phyloP scores from a whole-genome alignment of 306 rosid genomes.

The Aeschynomene evenia region DNA sequence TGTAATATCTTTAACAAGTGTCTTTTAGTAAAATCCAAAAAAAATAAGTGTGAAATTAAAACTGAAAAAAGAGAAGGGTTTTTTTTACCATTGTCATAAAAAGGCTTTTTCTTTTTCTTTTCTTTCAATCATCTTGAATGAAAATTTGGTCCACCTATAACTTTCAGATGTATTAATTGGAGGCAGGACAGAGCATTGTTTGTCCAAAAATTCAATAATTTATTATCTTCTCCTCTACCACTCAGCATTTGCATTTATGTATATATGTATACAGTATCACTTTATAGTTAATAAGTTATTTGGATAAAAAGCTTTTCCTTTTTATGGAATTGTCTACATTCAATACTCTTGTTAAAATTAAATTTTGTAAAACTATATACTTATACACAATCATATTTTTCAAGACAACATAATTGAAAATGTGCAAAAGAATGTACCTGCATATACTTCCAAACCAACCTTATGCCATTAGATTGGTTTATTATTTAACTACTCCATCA shows the following conservation, averaged over 20 bases:
- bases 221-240: not conserved
- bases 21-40: no score
- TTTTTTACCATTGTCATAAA: no score
- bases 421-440: not conserved
- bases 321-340: not conserved
- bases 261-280: not conserved
- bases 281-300: not conserved
- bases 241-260: no score
- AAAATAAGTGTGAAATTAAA: not conserved
- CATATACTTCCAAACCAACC: no score
- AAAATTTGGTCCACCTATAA: constrained; percentile 6
- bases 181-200: not conserved
- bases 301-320: not conserved
- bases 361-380: not conserved
- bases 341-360: not conserved
- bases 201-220: not conserved
- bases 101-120: not conserved
- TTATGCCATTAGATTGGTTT: no score
- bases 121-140: constrained; percentile 19
- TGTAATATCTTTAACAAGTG: no score
- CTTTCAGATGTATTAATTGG: constrained; percentile 12
- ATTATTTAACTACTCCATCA: no score
- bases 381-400: not conserved
- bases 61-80: not conserved
- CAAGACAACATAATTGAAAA: not conserved